phyloP scores from a whole-genome alignment of 2,329 filamentous ascomycete species.

The Aspergillus felis region DNA sequence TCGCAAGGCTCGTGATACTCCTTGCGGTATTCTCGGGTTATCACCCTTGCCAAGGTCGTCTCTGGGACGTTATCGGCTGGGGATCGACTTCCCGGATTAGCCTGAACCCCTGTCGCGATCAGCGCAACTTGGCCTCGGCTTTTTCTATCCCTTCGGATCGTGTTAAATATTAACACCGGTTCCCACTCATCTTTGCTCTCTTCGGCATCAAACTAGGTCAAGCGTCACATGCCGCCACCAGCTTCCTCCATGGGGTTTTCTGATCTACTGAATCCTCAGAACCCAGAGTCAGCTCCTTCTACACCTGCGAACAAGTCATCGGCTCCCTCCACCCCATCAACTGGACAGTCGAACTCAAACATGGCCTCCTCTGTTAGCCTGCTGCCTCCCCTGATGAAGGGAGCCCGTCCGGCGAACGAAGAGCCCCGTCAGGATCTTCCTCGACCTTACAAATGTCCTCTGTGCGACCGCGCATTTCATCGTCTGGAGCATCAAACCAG shows the following conservation, averaged over 20 bases:
- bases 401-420: constrained; percentile 57
- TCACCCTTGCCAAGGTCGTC: constrained; percentile 11
- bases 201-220: constrained; percentile 13
- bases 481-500: constrained; percentile 88
- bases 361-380: constrained; percentile 45
- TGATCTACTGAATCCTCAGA: constrained; percentile 67
- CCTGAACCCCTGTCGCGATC: constrained; percentile 17
- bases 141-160: constrained; percentile 11
- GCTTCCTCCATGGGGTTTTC: constrained; percentile 70
- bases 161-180: constrained; percentile 7
- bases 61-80: constrained; percentile 19
- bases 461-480: constrained; percentile 98
- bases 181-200: constrained; percentile 14
- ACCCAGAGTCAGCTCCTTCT: constrained; percentile 22
- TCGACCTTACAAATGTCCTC: constrained; percentile 94
- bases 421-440: constrained; percentile 71
- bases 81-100: constrained; percentile 27
- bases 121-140: constrained; percentile 20
- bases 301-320: constrained; percentile 20
- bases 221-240: constrained; percentile 69
- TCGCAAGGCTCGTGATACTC: constrained; percentile 9
- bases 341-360: constrained; percentile 25
- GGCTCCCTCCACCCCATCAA: constrained; percentile 26
- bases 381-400: constrained; percentile 43
- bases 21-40: constrained; percentile 12